Conservation (phyloP, 768 basidiomycete genomes). For the Leucosporidium yakuticum region DNA sequence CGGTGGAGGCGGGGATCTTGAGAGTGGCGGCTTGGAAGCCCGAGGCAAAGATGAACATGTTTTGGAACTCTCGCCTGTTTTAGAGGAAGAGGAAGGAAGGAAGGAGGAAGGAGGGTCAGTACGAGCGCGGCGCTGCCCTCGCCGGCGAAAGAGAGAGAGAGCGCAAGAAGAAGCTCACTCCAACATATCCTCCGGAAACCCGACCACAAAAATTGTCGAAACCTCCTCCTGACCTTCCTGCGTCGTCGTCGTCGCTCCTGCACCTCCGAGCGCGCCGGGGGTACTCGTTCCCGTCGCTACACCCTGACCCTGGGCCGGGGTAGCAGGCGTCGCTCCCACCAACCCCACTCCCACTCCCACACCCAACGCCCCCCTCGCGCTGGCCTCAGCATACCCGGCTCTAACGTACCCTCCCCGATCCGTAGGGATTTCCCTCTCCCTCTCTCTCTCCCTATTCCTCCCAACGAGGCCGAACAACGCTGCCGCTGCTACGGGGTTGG, state of each 20-base stretch:
- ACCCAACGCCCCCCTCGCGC: background rate
- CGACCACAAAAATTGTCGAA: slow-evolving; percentile 69
- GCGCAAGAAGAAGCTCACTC: slow-evolving; percentile 47
- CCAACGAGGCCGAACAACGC: too few relatives aligned
- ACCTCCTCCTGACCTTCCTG: slow-evolving; percentile 22
- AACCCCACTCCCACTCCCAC: background rate
- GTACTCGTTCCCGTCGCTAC: background rate
- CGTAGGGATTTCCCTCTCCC: background rate
- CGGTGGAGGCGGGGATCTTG: slow-evolving; percentile 64
- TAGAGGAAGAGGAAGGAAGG: too few relatives aligned
- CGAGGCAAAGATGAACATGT: slow-evolving; percentile 94
- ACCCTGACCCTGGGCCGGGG: too few relatives aligned
- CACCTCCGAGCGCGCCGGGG: background rate
- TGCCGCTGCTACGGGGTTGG: too few relatives aligned
- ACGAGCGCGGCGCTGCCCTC: too few relatives aligned
- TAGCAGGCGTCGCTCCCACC: background rate
- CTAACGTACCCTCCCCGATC: slow-evolving; percentile 6
- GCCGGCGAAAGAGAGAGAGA: too few relatives aligned
- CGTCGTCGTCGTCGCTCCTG: background rate
- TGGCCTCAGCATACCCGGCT: background rate
- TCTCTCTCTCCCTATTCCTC: background rate
- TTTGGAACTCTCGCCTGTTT: slow-evolving; percentile 78
- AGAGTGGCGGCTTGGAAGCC: slow-evolving; percentile 97
- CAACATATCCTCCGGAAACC: slow-evolving; percentile 98
- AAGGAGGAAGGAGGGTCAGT: too few relatives aligned